Evolutionary conservation across 2,329 filamentous ascomycete species (phyloP).

Genomic region (Colletotrichum cordylinicola): DNA sequence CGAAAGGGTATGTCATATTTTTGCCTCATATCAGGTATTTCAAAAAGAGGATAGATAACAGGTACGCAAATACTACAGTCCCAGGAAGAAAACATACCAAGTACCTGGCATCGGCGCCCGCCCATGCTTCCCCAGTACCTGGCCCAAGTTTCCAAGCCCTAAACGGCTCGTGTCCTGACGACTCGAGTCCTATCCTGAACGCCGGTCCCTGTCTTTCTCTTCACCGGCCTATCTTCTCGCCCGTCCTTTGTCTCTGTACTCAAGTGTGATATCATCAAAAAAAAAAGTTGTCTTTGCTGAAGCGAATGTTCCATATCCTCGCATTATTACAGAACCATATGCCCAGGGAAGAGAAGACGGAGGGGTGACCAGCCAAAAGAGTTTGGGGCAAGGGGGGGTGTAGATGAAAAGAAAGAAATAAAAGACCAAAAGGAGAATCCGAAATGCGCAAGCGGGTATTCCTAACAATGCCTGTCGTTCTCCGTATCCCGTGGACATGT

Average conservation of each 20-base stretch:
- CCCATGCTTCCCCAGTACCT: background rate
- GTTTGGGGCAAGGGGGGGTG: background rate
- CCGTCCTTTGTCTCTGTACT: background rate
- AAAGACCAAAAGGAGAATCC: conserved; percentile 9
- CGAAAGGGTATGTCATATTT: background rate
- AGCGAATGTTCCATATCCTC: conserved; percentile 19
- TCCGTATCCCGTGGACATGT: background rate
- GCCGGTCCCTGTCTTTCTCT: background rate
- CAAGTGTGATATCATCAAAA: background rate
- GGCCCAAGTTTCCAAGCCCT: background rate
- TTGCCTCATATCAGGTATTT: background rate
- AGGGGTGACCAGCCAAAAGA: background rate
- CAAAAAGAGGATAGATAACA: background rate
- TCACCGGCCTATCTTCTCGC: background rate
- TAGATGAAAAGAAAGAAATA: conserved; percentile 17
- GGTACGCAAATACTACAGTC: background rate
- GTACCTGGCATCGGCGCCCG: conserved; percentile 1
- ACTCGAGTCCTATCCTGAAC: background rate
- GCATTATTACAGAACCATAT: conserved; percentile 13
- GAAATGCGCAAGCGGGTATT: conserved; percentile 20
- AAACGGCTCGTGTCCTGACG: background rate
- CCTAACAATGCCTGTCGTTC: conserved; percentile 17
- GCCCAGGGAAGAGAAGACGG: conserved; percentile 13
- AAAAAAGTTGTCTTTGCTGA: conserved; percentile 15
- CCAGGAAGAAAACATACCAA: background rate